Evolutionary conservation across 176 grass and related monocot species (phyloP).

Genomic region (Saccharum spontaneum): DNA sequence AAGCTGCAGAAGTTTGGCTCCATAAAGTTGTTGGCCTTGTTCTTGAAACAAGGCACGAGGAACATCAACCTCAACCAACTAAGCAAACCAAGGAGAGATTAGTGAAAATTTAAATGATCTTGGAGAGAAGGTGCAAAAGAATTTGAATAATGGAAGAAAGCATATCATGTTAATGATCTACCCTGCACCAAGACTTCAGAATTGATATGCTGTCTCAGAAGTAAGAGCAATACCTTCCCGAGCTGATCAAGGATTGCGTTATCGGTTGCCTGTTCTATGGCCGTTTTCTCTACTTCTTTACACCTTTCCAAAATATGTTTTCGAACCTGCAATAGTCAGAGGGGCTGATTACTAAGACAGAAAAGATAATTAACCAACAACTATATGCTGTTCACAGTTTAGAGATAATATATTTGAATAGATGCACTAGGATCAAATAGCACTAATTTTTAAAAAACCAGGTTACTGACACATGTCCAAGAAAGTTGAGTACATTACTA

Average conservation of each 20-base stretch:
- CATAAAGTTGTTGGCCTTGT: slow-evolving; percentile 94
- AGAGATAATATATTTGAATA: no score
- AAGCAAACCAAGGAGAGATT: slow-evolving; percentile 40
- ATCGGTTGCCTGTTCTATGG: slow-evolving; percentile 98
- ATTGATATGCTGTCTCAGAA: slow-evolving; percentile 35
- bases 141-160: slow-evolving; percentile 10
- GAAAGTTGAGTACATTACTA: no score
- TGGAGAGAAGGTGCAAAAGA: neutral
- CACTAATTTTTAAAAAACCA: no score
- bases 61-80: slow-evolving; percentile 95
- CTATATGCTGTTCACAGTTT: no score
- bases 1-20: slow-evolving; percentile 45
- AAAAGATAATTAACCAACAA: no score
- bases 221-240: slow-evolving; percentile 47
- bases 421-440: no score
- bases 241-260: slow-evolving; percentile 96
- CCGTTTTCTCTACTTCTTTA: slow-evolving; percentile 85
- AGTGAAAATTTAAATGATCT: slow-evolving; percentile 10
- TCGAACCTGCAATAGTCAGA: slow-evolving; percentile 51
- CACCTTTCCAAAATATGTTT: slow-evolving; percentile 86
- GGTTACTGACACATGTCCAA: no score
- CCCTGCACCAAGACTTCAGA: neutral
- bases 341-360: neutral
- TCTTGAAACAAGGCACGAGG: slow-evolving; percentile 91
- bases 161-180: neutral